phyloP scores from a whole-genome alignment of 2,329 filamentous ascomycete species.

The Venturia effusa region DNA sequence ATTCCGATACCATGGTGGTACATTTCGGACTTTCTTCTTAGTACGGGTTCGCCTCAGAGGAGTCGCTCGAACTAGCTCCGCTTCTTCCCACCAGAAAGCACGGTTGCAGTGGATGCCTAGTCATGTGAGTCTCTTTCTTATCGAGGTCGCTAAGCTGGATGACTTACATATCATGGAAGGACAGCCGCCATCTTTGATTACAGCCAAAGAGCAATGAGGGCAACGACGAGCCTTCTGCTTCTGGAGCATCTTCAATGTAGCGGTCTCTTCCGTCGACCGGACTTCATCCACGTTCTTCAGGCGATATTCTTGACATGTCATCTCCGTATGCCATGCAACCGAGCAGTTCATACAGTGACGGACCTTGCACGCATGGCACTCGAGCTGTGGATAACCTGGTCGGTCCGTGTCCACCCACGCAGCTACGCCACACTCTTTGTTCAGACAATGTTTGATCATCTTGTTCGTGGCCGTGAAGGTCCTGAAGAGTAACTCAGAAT shows the following conservation, averaged over 20 bases:
- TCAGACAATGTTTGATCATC: constrained; percentile 3
- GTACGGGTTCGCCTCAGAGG: not conserved
- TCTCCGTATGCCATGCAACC: constrained; percentile 6
- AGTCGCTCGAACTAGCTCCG: not conserved
- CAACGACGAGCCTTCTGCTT: constrained; percentile 9
- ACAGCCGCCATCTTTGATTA: constrained; percentile 11
- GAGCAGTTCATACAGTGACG: constrained; percentile 8
- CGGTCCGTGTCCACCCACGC: not conserved
- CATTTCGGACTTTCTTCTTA: not conserved
- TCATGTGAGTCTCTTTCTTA: not conserved
- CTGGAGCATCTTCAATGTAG: constrained; percentile 4
- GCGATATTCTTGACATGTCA: constrained; percentile 10
- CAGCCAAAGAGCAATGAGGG: constrained; percentile 9
- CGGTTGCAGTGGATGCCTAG: constrained; percentile 5
- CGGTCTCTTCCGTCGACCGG: constrained; percentile 2
- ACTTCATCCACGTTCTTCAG: not conserved
- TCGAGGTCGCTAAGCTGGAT: not conserved
- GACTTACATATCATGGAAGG: constrained; percentile 8
- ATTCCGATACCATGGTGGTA: not conserved
- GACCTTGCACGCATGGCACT: constrained; percentile 4
- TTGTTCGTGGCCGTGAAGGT: not conserved
- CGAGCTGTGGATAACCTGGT: constrained; percentile 4
- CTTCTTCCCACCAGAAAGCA: constrained; percentile 8
- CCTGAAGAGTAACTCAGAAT: constrained; percentile 6
- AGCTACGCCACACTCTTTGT: not conserved